Evolutionary conservation across 768 basidiomycete species (phyloP).

Genomic region (Termitomyces sp.): DNA sequence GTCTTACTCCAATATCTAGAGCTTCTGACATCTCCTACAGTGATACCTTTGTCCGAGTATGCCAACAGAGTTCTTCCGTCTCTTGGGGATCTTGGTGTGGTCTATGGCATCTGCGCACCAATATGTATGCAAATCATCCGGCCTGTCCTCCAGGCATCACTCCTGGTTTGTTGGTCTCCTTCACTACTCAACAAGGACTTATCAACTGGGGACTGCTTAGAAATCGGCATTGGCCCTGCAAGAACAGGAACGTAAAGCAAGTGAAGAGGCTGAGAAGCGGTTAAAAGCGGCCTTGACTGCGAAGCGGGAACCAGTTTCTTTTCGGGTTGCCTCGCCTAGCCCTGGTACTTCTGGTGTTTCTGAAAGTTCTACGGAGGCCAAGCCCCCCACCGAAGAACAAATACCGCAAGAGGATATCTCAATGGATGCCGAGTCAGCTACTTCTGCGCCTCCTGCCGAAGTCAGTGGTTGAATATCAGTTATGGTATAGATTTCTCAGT

Average conservation of each 20-base stretch:
- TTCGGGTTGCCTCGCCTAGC: conserved; percentile 63
- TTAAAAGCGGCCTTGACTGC: conserved; percentile 76
- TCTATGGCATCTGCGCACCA: conserved; percentile 76
- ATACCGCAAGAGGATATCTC: conserved; percentile 32
- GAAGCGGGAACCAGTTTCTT: conserved; percentile 63
- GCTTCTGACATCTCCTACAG: conserved; percentile 68
- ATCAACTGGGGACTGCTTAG: conserved; percentile 25
- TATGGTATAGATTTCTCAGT: neutral
- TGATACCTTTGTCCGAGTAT: conserved; percentile 68
- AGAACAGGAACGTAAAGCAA: conserved; percentile 64
- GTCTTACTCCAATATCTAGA: conserved; percentile 91
- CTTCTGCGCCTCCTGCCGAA: conserved; percentile 26
- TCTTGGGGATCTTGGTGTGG: conserved; percentile 62
- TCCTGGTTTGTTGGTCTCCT: conserved; percentile 44
- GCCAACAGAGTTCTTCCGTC: conserved; percentile 69
- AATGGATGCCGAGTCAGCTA: conserved; percentile 47
- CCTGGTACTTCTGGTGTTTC: conserved; percentile 21
- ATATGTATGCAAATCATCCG: conserved; percentile 94
- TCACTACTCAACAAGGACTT: neutral
- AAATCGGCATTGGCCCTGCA: conserved; percentile 55
- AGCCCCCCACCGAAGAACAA: conserved; percentile 19
- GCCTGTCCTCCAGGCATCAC: conserved; percentile 62
- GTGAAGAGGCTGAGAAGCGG: conserved; percentile 74
- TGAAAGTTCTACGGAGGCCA: conserved; percentile 22
- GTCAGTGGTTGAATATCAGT: conserved; percentile 22